Evolutionary conservation across 345 rosid species (phyloP).

Genomic region (Rhodamnia argentea): DNA sequence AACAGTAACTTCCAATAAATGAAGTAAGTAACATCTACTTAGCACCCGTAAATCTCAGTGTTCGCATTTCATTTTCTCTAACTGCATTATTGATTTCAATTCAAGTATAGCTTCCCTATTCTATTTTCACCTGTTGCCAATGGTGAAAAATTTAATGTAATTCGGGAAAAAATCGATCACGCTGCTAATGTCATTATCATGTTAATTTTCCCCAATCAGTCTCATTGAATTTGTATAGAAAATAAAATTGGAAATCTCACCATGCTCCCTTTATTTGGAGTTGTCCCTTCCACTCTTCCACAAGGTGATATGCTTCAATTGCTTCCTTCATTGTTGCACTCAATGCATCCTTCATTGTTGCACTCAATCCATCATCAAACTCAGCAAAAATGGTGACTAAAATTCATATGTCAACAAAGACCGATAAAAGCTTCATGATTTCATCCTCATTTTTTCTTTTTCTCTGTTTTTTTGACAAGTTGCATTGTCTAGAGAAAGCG

Average conservation of each 20-base stretch:
- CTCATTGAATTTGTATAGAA: too few relatives aligned
- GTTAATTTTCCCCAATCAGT: too few relatives aligned
- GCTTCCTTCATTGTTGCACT: not conserved
- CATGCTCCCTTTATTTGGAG: not conserved
- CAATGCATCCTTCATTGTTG: not conserved
- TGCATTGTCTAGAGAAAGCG: too few relatives aligned
- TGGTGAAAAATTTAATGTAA: not conserved
- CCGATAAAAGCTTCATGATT: too few relatives aligned
- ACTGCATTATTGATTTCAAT: too few relatives aligned
- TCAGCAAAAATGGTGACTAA: not conserved
- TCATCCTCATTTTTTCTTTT: too few relatives aligned
- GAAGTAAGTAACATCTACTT: not conserved
- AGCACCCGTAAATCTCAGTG: fast-evolving
- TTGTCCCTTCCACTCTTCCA: not conserved
- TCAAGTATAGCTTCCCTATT: not conserved
- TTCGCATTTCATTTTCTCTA: not conserved
- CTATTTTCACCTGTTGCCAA: fast-evolving
- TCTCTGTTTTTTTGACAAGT: too few relatives aligned
- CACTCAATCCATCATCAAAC: not conserved
- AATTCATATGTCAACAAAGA: too few relatives aligned
- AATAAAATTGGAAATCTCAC: not conserved
- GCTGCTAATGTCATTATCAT: not conserved
- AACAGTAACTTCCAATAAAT: not conserved
- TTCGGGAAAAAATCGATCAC: fast-evolving
- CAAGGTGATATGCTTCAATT: not conserved